phyloP scores from a whole-genome alignment of 441 rosid genomes.

The Erodium texanum region DNA sequence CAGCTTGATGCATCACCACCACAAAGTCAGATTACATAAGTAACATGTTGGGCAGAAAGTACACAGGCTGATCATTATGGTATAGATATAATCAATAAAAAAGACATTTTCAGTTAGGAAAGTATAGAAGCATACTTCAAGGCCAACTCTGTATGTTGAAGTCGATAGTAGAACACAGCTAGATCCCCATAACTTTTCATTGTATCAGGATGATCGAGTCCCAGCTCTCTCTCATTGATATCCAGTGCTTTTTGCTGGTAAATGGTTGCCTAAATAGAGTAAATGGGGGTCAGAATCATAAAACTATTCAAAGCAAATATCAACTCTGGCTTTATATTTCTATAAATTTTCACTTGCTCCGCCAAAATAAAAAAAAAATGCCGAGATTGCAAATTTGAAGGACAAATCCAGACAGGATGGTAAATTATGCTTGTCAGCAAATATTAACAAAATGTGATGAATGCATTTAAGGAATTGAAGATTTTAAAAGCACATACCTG shows the following conservation, averaged over 20 bases:
- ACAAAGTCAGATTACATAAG: no score
- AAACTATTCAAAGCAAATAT: constrained; percentile 15
- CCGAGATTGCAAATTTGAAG: background rate
- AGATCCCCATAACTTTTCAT: constrained; percentile 83
- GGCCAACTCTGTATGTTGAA: constrained; percentile 79
- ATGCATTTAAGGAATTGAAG: constrained; percentile 1
- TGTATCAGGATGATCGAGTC: constrained; percentile 84
- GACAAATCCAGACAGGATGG: background rate
- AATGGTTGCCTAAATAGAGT: constrained; percentile 58
- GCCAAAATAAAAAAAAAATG: background rate
- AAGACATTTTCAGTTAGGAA: constrained; percentile 11
- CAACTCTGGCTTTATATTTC: constrained; percentile 4
- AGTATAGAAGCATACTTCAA: constrained; percentile 52
- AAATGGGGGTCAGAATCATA: constrained; percentile 25
- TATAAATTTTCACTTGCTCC: background rate
- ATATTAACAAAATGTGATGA: constrained; percentile 5
- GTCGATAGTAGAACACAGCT: constrained; percentile 80
- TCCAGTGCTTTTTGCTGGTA: constrained; percentile 79
- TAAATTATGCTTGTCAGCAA: background rate
- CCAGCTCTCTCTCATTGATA: constrained; percentile 81
- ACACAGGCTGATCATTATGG: background rate
- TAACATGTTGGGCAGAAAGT: constrained; percentile 2
- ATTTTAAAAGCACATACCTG: constrained; percentile 46
- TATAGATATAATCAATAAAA: constrained; percentile 8
- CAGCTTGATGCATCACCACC: no score